Percentiles rank a stretch among this genome's conserved stretches.
These are phyloP conservation scores for Neurospora sublineolata DNA, from an alignment of 495 filamentous ascomycete genomes.

Conservation along the genomic window DNA sequence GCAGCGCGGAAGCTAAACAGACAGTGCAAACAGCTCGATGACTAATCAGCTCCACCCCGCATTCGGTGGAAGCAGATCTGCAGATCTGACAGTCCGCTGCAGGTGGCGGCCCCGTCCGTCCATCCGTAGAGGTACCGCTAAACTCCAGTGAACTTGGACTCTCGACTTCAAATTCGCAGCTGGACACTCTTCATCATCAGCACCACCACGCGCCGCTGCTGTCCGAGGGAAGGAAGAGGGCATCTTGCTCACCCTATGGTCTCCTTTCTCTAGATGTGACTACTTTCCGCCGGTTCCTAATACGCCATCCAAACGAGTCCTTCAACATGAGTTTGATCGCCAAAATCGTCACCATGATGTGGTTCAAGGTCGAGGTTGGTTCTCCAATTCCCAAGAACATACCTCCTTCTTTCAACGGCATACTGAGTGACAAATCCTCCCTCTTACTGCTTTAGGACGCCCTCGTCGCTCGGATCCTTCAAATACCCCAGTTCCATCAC, in stretches of 20 bases:
- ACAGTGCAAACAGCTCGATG: background rate
- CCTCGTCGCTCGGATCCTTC: conserved; percentile 14
- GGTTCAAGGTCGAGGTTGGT: background rate
- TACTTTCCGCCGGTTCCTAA: background rate
- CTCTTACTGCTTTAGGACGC: background rate
- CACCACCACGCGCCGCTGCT: background rate
- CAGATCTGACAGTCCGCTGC: background rate
- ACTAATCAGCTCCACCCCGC: background rate
- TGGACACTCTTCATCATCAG: background rate
- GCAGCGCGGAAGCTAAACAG: background rate
- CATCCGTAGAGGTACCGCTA: background rate
- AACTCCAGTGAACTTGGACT: background rate
- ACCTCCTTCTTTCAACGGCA: no score
- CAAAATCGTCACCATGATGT: background rate
- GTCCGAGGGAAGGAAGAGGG: background rate
- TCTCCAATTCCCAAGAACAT: background rate
- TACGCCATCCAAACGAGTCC: background rate
- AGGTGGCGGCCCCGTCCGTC: background rate
- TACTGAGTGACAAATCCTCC: background rate
- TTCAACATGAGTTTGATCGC: background rate
- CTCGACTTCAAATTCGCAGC: background rate
- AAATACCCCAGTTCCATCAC: conserved; percentile 26
- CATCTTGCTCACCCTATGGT: background rate
- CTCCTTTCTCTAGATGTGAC: background rate
- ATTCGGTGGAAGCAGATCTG: background rate